Conservation (phyloP, 306 rosid genomes). For the Macrotyloma uniflorum region DNA sequence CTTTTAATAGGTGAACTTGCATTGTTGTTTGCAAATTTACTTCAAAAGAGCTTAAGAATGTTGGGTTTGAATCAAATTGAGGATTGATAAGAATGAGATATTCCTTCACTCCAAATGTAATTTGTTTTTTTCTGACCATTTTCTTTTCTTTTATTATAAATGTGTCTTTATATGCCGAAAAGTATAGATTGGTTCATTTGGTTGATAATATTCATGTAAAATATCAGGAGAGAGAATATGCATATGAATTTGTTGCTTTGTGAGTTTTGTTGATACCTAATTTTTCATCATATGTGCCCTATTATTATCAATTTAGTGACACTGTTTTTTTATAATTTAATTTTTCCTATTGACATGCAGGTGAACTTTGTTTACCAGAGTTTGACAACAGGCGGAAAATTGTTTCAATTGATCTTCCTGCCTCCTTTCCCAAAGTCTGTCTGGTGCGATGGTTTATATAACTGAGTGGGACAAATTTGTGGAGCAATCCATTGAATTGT, state of each 20-base stretch:
- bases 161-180: background rate
- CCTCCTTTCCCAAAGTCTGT: background rate
- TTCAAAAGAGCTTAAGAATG: background rate
- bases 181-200: background rate
- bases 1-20: background rate
- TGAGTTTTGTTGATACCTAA: background rate
- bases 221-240: background rate
- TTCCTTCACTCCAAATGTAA: background rate
- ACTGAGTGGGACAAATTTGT: slow-evolving; percentile 80
- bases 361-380: slow-evolving; percentile 12
- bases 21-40: background rate
- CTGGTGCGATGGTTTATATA: slow-evolving; percentile 68
- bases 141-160: background rate
- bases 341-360: slow-evolving; percentile 5
- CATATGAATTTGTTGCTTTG: background rate
- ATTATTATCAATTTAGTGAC: background rate
- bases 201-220: background rate
- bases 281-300: background rate
- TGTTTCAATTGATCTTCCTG: slow-evolving; percentile 14
- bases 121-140: background rate
- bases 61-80: background rate
- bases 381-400: background rate
- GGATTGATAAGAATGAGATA: background rate
- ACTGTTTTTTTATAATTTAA: slow-evolving; percentile 2
- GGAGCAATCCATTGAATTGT: slow-evolving; percentile 80